Evolutionary conservation across 768 basidiomycete species (phyloP).

Genomic region (Termitomyces sp.): DNA sequence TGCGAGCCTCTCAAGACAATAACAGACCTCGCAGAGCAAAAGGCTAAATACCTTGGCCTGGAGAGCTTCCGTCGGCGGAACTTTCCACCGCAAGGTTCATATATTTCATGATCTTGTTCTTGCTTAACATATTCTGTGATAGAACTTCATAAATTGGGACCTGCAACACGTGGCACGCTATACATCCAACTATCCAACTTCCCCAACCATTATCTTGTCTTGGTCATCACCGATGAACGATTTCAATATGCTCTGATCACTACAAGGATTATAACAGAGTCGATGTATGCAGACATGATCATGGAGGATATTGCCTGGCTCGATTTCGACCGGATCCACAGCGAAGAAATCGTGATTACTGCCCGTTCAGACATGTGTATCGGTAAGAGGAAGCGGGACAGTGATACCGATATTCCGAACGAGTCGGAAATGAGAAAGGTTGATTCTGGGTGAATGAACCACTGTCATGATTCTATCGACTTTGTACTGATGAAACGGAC

Average conservation of each 20-base stretch:
- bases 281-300: constrained; percentile 55
- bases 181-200: constrained; percentile 80
- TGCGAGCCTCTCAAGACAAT: constrained; percentile 58
- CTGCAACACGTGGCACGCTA: constrained; percentile 54
- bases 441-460: constrained; percentile 19
- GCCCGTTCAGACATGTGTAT: constrained; percentile 19
- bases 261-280: constrained; percentile 50
- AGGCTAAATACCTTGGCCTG: constrained; percentile 82
- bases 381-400: constrained; percentile 23
- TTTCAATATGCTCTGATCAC: constrained; percentile 83
- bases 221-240: constrained; percentile 74
- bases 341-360: constrained; percentile 30
- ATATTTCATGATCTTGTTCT: background rate
- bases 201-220: constrained; percentile 78
- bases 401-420: constrained; percentile 7
- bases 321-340: constrained; percentile 65
- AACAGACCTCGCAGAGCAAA: constrained; percentile 77
- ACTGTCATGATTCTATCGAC: background rate
- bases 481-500: constrained; percentile 2
- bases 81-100: constrained; percentile 60
- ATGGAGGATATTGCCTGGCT: constrained; percentile 82
- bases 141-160: constrained; percentile 75
- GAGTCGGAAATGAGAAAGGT: constrained; percentile 4
- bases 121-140: constrained; percentile 4
- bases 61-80: constrained; percentile 69